Evolutionary conservation across 1,139 yeast genomes (phyloP), one percentile per base, ranked within the genome.

Genomic region (Pichiaceae sp.): DNA sequence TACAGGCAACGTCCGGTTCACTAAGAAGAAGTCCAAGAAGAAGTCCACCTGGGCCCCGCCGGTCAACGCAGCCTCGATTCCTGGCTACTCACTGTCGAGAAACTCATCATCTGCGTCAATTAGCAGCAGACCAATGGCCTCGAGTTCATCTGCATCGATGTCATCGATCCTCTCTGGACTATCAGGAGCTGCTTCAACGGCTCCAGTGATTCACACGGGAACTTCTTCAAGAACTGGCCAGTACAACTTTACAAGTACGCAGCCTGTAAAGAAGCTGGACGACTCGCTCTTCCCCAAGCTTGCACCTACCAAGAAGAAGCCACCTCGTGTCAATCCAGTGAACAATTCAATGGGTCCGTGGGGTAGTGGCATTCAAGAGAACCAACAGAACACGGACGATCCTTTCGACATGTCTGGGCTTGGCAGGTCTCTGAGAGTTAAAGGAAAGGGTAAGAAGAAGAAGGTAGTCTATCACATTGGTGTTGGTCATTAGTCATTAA

Each of bases 221-320:
- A 25, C 16, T 7, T 25, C 28, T 8, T 21, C 24, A 7, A 7
- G 24, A 7, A 7, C 7, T 14, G 16, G 16, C n/a, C 5, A 7
- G 8, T 25, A 7, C 8, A 8, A 6, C 8, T 14, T 12, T 14
- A 25, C 8, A 25, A 7, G 16, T 14, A 25, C 28, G 28, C 11
- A 12, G 12, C 25, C 25, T 12, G 12, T 21, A 21, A 32, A 39
- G 3, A 31, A 31, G 14, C 21, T 46, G 17, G 44, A 45, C 36
- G 39, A 36, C 12, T 33, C 42, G 20, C 31, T 37, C 11, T 53
- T 50, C 33, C 72, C 74, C 1, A 57, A 64, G 37, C 72, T 80
- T 50, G 85, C 86, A 1, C 68, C 70, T 2, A 59, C 75, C 36
- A 62, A 71, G 14, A 49, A 49, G 31, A 62, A 63, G 42, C 38